phyloP scores from a whole-genome alignment of 2,329 filamentous ascomycete species.

The Colletotrichum sp. region DNA sequence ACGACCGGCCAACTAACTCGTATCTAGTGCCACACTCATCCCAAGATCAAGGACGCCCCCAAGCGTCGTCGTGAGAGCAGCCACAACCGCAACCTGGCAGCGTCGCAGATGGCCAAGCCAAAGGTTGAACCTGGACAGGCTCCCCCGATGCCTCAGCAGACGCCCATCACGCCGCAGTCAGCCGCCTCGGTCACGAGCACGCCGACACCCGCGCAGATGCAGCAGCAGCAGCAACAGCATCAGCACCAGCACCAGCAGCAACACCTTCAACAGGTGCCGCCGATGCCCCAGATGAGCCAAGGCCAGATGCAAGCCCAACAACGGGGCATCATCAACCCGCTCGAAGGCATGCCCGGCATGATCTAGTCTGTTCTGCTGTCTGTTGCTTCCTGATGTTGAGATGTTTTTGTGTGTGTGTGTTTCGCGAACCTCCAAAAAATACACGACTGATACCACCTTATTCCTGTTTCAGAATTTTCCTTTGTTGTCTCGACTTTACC shows the following conservation, averaged over 20 bases:
- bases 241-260: constrained; percentile 28
- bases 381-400: not conserved
- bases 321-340: constrained; percentile 11
- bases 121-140: constrained; percentile 47
- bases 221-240: constrained; percentile 30
- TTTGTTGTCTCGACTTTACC: constrained; percentile 9
- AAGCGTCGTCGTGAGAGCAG: constrained; percentile 71
- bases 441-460: constrained; percentile 18
- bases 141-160: constrained; percentile 25
- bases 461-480: constrained; percentile 6
- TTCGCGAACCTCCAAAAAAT: not conserved
- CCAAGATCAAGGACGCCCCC: constrained; percentile 73
- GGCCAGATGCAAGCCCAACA: constrained; percentile 2
- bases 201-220: constrained; percentile 38
- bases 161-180: constrained; percentile 47
- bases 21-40: constrained; percentile 70
- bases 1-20: constrained; percentile 24
- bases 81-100: constrained; percentile 49
- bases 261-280: constrained; percentile 25
- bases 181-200: constrained; percentile 40
- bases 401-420: not conserved
- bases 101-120: constrained; percentile 50
- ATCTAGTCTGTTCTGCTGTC: not conserved
- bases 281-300: constrained; percentile 24
- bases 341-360: constrained; percentile 23